These are phyloP conservation scores for Iris macrosiphon DNA, from an alignment of 106 monocot species.

Conservation along the genomic window DNA sequence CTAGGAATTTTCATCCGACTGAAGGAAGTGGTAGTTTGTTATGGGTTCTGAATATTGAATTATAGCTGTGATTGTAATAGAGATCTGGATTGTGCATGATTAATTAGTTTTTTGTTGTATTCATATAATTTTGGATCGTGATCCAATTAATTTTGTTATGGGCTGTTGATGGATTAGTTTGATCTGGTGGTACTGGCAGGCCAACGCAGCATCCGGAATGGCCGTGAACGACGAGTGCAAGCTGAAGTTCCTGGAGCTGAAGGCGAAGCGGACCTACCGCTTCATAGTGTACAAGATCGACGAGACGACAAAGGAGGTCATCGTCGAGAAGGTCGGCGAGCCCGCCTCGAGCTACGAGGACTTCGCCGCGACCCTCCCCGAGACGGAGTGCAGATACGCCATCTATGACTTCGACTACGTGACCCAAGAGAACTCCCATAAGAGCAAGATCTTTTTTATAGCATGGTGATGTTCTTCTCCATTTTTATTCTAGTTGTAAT, in stretches of 20 bases:
- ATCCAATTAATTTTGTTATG: too few species aligned
- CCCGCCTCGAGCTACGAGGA: constrained; percentile 7
- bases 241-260: too few species aligned
- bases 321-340: constrained; percentile 9
- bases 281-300: constrained; percentile 5
- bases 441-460: constrained; percentile 13
- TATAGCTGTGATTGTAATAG: background rate
- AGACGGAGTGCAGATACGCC: constrained; percentile 8
- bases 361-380: constrained; percentile 8
- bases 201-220: too few species aligned
- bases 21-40: too few species aligned
- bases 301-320: constrained; percentile 5
- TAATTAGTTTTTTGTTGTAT: background rate
- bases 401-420: constrained; percentile 24
- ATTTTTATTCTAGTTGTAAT: too few species aligned
- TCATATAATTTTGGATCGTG: too few species aligned
- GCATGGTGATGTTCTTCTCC: too few species aligned
- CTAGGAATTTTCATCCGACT: too few species aligned
- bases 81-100: background rate
- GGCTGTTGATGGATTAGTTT: too few species aligned
- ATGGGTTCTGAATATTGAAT: background rate
- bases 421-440: constrained; percentile 7
- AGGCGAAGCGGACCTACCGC: too few species aligned
- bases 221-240: too few species aligned
- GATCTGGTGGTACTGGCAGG: too few species aligned